Evolutionary conservation across 2,329 filamentous ascomycete genomes (phyloP).

Genomic region (Calonectria honghensis): DNA sequence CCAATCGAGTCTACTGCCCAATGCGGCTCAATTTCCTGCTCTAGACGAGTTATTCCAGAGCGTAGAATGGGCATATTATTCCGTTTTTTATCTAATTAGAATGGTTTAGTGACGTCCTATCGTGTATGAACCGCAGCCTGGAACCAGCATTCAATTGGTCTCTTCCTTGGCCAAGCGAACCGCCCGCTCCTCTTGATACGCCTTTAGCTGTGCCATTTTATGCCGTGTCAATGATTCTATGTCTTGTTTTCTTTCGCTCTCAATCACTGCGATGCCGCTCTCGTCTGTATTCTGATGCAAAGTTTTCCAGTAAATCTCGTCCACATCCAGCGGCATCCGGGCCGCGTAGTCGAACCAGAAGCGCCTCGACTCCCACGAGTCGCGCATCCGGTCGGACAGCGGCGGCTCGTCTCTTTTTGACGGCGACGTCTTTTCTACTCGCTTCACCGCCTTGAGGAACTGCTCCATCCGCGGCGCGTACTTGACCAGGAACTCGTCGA

Average conservation of each 20-base stretch:
- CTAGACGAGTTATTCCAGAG: background rate
- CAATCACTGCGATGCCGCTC: constrained; percentile 49
- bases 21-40: background rate
- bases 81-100: background rate
- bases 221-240: constrained; percentile 51
- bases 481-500: constrained; percentile 50
- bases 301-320: constrained; percentile 58
- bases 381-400: constrained; percentile 21
- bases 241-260: constrained; percentile 50
- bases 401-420: constrained; percentile 6
- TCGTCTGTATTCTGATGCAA: constrained; percentile 49
- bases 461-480: constrained; percentile 60
- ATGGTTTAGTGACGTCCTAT: background rate
- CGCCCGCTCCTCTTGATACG: constrained; percentile 55
- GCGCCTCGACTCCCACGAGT: constrained; percentile 50
- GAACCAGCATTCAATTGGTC: constrained; percentile 4
- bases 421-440: constrained; percentile 48
- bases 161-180: constrained; percentile 18
- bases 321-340: constrained; percentile 61
- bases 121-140: background rate
- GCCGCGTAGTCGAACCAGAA: constrained; percentile 64
- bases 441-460: constrained; percentile 60
- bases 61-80: background rate
- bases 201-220: constrained; percentile 57
- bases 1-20: background rate